A percentile compares a stretch with the other conserved stretches of the same genome.
Evolutionary conservation across 345 rosid genomes (phyloP).

Genomic region (Lenwebbia sp.): DNA sequence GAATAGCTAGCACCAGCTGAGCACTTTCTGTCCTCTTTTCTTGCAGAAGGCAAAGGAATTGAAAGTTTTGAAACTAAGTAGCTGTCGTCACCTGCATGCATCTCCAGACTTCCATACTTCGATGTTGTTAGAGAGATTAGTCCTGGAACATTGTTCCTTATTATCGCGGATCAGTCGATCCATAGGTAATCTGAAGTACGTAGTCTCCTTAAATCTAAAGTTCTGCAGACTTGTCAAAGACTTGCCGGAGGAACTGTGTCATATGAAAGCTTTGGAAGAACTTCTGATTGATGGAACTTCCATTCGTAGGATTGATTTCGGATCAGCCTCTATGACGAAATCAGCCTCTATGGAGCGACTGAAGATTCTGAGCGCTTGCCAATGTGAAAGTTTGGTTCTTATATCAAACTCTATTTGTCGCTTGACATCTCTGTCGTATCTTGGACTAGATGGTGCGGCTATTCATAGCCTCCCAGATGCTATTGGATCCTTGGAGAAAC

Average conservation of each 20-base stretch:
- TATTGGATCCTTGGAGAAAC: slow-evolving; percentile 3
- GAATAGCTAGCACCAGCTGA: background rate
- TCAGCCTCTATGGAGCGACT: background rate
- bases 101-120: background rate
- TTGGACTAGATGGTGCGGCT: background rate
- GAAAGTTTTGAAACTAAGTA: background rate
- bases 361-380: slow-evolving; percentile 1
- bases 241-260: slow-evolving; percentile 1
- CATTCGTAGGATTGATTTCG: background rate
- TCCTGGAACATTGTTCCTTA: background rate
- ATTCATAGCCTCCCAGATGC: background rate
- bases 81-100: background rate
- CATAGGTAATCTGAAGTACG: background rate
- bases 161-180: background rate
- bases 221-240: background rate
- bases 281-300: slow-evolving; percentile 6
- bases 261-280: slow-evolving; percentile 2
- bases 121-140: background rate
- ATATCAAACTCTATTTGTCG: background rate
- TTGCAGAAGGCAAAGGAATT: background rate
- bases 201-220: background rate
- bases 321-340: too few species aligned
- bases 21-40: background rate
- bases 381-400: background rate
- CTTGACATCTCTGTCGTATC: slow-evolving; percentile 1